phyloP scores from a whole-genome alignment of 2,329 filamentous ascomycete species.

The Monascus ruber region DNA sequence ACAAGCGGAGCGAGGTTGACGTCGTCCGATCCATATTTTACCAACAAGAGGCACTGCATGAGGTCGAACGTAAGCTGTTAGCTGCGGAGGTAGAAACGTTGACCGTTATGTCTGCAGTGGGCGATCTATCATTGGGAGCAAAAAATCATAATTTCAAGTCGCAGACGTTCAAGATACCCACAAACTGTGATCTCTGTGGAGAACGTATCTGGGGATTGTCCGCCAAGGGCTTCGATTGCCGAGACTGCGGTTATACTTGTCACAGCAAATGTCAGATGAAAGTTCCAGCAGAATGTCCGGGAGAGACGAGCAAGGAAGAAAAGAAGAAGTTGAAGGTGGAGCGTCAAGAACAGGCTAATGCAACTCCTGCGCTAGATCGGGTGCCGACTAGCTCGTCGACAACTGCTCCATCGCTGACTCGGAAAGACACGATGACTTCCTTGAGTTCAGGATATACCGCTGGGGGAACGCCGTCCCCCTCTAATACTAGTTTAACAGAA shows the following conservation, averaged over 20 bases:
- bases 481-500: constrained; percentile 42
- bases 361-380: constrained; percentile 30
- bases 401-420: constrained; percentile 57
- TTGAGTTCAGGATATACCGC: constrained; percentile 78
- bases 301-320: constrained; percentile 86
- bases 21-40: constrained; percentile 73
- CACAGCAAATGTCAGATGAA: constrained; percentile 99
- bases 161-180: constrained; percentile 98
- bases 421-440: constrained; percentile 83
- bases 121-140: constrained; percentile 82
- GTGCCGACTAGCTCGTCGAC: constrained; percentile 29
- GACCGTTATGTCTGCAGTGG: constrained; percentile 82
- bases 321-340: constrained; percentile 86
- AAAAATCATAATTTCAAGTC: constrained; percentile 96
- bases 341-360: constrained; percentile 66
- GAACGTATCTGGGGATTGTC: constrained; percentile 96
- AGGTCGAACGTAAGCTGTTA: constrained; percentile 69
- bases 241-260: constrained; percentile 94
- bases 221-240: constrained; percentile 91
- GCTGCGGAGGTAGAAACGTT: constrained; percentile 88
- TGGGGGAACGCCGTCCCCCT: constrained; percentile 64
- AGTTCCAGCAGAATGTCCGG: constrained; percentile 88
- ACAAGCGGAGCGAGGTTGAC: constrained; percentile 80
- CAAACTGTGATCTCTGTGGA: constrained; percentile 92
- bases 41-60: constrained; percentile 74